Percentiles rank a stretch among this genome's conserved stretches.
These are phyloP conservation scores for Retiboletus flavoniger DNA, from an alignment of 1,284 basidiomycete species.

Conservation along the genomic window DNA sequence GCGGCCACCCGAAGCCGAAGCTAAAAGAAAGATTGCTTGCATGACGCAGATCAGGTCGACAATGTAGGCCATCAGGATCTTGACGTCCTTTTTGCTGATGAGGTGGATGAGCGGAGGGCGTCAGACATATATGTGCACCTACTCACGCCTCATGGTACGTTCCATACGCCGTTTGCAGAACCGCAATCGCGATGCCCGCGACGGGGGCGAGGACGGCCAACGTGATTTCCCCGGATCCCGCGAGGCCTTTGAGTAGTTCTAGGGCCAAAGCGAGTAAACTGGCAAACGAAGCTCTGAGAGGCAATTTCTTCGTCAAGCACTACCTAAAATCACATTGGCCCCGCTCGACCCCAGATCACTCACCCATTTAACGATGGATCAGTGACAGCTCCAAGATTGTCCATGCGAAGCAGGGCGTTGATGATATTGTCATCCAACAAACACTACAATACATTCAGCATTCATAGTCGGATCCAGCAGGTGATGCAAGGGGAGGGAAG, in stretches of 20 bases:
- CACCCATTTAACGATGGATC: not conserved
- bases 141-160: constrained; percentile 13
- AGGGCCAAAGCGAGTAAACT: not conserved
- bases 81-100: constrained; percentile 11
- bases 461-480: not conserved
- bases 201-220: not conserved
- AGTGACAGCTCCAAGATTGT: constrained; percentile 12
- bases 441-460: constrained; percentile 1
- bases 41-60: constrained; percentile 25
- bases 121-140: not conserved
- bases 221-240: not conserved
- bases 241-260: not conserved
- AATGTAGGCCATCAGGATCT: constrained; percentile 28
- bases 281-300: constrained; percentile 6
- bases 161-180: constrained; percentile 11
- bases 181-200: not conserved
- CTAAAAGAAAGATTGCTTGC: constrained; percentile 21
- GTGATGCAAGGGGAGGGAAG: not conserved
- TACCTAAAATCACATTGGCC: too few relatives aligned
- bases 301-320: not conserved
- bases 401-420: constrained; percentile 1
- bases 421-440: constrained; percentile 15
- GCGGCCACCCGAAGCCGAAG: not conserved
- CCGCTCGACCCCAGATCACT: not conserved
- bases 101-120: not conserved